Percentiles rank a stretch among this genome's conserved stretches.
Conservation (phyloP, 495 filamentous ascomycete species). For the Aspergillus bridgeri region DNA sequence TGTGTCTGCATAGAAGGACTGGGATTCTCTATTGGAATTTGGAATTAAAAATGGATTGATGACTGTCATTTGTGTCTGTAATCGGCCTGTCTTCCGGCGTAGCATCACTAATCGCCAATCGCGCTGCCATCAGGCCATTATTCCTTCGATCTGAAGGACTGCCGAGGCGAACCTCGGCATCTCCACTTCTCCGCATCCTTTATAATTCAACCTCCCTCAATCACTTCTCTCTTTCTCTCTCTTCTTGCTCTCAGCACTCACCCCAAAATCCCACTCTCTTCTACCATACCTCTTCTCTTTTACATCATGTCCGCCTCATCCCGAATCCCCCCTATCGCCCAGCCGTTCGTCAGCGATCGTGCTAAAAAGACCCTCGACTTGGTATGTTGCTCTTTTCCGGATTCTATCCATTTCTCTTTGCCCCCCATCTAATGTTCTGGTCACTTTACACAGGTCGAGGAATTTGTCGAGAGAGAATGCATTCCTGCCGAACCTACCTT, state of each 20-base stretch:
- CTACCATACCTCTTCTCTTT: not conserved
- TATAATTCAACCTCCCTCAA: constrained; percentile 9
- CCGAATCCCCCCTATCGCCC: constrained; percentile 65
- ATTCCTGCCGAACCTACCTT: constrained; percentile 79
- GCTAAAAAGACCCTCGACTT: constrained; percentile 71
- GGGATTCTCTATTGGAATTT: not conserved
- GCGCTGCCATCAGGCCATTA: not conserved
- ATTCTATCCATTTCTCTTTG: not conserved
- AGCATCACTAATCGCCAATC: too few species aligned
- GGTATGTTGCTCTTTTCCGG: constrained; percentile 34
- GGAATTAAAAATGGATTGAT: not conserved
- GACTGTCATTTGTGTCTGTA: not conserved
- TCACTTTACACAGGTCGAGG: constrained; percentile 62
- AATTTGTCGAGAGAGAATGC: constrained; percentile 96
- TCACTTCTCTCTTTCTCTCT: constrained; percentile 17
- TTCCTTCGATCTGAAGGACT: not conserved
- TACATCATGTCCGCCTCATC: constrained; percentile 56
- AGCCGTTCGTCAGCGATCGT: constrained; percentile 68
- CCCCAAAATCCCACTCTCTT: constrained; percentile 5
- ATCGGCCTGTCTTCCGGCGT: too few species aligned
- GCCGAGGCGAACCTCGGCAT: not conserved
- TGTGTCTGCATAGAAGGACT: not conserved
- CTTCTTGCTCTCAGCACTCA: constrained; percentile 1
- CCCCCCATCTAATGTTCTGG: constrained; percentile 15
- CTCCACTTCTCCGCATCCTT: not conserved